Base-by-base conservation (phyloP, 2,329 filamentous ascomycete species). In the Aureobasidium lini region DNA sequence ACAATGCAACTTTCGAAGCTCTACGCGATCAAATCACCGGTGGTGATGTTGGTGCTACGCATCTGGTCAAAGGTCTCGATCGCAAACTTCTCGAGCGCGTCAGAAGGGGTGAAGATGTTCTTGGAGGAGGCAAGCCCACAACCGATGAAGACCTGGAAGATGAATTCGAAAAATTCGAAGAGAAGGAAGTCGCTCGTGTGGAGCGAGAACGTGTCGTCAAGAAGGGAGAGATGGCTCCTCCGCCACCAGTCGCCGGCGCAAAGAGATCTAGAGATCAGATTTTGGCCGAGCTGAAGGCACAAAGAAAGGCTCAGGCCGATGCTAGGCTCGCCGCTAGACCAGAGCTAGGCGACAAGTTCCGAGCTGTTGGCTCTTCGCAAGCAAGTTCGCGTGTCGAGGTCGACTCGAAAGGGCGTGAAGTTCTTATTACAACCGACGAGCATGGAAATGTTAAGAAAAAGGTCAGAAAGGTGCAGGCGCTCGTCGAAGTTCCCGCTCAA, bases 51-150 rank as follows among this genome's bases (percentile, higher is more conserved):
- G 78, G 78, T 13, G 90, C 85, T 66, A 95, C 91, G 13, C 90
- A 96, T 78, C 75, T 96, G 64, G 87, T 97, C 49, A 97, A 96
- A 70, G 94, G 94, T 0, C 75, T 99, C 52, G 94, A 99, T 73
- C 88, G 90, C 70, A 88, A 88, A 71, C 77, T 97, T 11, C 76
- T 92, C 31, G 83, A 88, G 71, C 80, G 85, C 64, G 80, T 88
- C 61, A 81, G 81, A 62, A 81, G 80, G 59, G 89, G 88, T 42
- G 88, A 91, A 70, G 74, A 79, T 69, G 76, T 79, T 4, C 61
- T 75, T 76, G 49, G 59, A 59, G 71, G 58, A 34, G 72, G 75
- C 7, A 68, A 71, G 54, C 66, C 62, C 1, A 64, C 65, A 28
- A 67, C 68, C 18, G 65, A 65, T 42, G 66, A 69, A 61, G 61